Conservation (phyloP, 306 rosid genomes). For the Canavalia ensiformis region DNA sequence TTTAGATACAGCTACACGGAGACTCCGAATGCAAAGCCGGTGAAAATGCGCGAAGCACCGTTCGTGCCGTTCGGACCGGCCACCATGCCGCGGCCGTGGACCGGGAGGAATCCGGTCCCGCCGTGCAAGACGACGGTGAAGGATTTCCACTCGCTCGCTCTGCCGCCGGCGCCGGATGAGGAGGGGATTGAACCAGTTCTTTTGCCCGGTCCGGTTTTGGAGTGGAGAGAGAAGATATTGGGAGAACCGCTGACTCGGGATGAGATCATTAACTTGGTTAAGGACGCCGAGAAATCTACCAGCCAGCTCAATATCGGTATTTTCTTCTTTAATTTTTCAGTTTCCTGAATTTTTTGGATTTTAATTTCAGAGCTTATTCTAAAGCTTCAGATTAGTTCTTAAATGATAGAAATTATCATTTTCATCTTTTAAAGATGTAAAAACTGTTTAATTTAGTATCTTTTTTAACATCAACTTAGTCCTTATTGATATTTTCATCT, state of each 20-base stretch:
- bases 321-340: not conserved
- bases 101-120: slow-evolving; percentile 74
- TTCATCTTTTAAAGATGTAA: too few relatives aligned
- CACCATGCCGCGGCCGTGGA: slow-evolving; percentile 75
- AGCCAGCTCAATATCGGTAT: slow-evolving; percentile 65
- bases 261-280: slow-evolving; percentile 62
- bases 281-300: slow-evolving; percentile 52
- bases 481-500: too few relatives aligned
- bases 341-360: not conserved
- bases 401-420: too few relatives aligned
- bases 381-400: not conserved
- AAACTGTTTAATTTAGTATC: too few relatives aligned
- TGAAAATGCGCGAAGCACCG: slow-evolving; percentile 70
- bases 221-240: slow-evolving; percentile 68
- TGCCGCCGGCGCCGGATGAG: slow-evolving; percentile 63
- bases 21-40: slow-evolving; percentile 69
- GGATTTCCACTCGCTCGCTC: slow-evolving; percentile 67
- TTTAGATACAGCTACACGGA: slow-evolving; percentile 90
- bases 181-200: slow-evolving; percentile 71
- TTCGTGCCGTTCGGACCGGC: slow-evolving; percentile 72
- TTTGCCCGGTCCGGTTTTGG: slow-evolving; percentile 63
- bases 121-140: slow-evolving; percentile 68
- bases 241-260: slow-evolving; percentile 74
- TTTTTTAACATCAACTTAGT: too few relatives aligned
- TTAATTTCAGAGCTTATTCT: not conserved